Conservation (phyloP, 768 basidiomycete genomes). For the Cyclocybe aegerita region DNA sequence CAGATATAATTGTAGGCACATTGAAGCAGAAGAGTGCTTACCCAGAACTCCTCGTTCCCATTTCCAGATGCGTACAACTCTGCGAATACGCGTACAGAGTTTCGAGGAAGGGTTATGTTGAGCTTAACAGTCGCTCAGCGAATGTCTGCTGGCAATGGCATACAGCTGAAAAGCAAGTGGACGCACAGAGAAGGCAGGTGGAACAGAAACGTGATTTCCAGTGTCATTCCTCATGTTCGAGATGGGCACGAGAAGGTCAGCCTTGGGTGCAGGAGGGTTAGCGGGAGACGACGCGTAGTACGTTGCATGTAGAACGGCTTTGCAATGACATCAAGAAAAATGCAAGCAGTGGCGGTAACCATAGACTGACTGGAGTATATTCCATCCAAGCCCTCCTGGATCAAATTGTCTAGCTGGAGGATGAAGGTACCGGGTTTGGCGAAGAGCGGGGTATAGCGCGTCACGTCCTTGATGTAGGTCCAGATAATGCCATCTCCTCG, state of each 20-base stretch:
- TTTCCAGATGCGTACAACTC: conserved; percentile 70
- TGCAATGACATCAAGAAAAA: not conserved
- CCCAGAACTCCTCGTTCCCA: conserved; percentile 75
- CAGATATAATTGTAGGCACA: not conserved
- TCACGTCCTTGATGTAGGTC: conserved; percentile 77
- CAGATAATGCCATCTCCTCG: conserved; percentile 68
- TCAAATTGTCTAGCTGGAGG: conserved; percentile 69
- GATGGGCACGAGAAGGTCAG: conserved; percentile 69
- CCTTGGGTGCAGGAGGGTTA: conserved; percentile 58
- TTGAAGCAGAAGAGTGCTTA: conserved; percentile 19
- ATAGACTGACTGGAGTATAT: conserved; percentile 61
- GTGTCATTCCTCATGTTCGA: conserved; percentile 62
- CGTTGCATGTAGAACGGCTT: conserved; percentile 70
- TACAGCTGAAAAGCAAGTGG: not conserved
- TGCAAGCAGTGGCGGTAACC: not conserved
- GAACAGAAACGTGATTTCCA: conserved; percentile 74
- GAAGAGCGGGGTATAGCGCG: conserved; percentile 71
- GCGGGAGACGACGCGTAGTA: conserved; percentile 60
- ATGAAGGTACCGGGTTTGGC: conserved; percentile 67
- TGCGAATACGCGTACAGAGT: conserved; percentile 64
- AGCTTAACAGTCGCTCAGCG: conserved; percentile 38
- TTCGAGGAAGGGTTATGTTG: conserved; percentile 68
- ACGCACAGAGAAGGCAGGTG: conserved; percentile 66
- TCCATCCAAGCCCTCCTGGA: conserved; percentile 57
- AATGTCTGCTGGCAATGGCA: not conserved